These are phyloP conservation scores for Melampsora americana DNA, from an alignment of 1,284 basidiomycete genomes.

Conservation along the genomic window DNA sequence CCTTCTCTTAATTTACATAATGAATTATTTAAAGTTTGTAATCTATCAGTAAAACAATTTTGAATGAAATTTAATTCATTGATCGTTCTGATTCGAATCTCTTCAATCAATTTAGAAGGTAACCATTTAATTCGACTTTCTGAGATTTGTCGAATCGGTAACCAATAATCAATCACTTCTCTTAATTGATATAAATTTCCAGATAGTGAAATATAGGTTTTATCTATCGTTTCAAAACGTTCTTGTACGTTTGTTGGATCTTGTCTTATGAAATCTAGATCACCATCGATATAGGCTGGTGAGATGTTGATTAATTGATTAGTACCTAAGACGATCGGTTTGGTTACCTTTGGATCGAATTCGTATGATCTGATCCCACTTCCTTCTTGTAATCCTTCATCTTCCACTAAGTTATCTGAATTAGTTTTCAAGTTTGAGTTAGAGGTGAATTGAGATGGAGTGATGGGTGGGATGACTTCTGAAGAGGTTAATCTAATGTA, in stretches of 20 bases:
- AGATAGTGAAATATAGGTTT: constrained; percentile 16
- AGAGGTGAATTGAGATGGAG: constrained; percentile 23
- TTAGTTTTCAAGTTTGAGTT: constrained; percentile 6
- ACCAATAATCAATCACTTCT: constrained; percentile 42
- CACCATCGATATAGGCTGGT: constrained; percentile 1
- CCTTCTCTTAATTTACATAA: constrained; percentile 37
- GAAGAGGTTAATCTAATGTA: constrained; percentile 20
- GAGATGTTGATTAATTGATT: constrained; percentile 16
- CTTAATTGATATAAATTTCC: constrained; percentile 34
- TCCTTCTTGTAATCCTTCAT: neutral
- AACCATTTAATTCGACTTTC: neutral
- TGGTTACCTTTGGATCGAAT: neutral
- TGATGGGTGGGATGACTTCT: constrained; percentile 23
- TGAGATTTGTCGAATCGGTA: constrained; percentile 5
- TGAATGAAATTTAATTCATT: constrained; percentile 21
- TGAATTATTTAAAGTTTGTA: constrained; percentile 25
- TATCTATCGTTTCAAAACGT: constrained; percentile 20
- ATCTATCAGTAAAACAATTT: constrained; percentile 28
- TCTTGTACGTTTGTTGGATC: constrained; percentile 28
- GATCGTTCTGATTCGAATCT: constrained; percentile 28
- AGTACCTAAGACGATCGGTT: no score
- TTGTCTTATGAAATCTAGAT: constrained; percentile 28
- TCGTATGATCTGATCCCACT: constrained; percentile 15
- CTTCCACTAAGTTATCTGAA: constrained; percentile 26
- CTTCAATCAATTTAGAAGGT: constrained; percentile 31